Base-by-base conservation (phyloP, 805 yeast species). In the Saccharomycopsis babjevae region DNA sequence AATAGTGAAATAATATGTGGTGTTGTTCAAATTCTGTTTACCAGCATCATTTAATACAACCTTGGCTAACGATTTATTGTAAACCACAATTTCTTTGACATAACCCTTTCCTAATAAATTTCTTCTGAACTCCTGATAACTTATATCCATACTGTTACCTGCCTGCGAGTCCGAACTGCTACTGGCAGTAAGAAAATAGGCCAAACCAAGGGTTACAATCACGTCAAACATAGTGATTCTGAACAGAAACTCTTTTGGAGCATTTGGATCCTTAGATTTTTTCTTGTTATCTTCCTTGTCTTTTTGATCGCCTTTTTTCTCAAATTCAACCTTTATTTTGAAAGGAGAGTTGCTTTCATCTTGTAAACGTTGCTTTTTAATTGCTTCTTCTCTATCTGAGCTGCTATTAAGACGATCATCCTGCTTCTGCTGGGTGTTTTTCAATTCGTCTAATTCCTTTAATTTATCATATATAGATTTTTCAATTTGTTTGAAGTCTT, bases 51-150 rank as follows among this genome's bases (percentile, higher is more conserved):
- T 83, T 62, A 89, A 75, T 20, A 82, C 84, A 1, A 93, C 88
- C 59, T 85, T 80, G 7, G 90, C 99, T 56, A 79, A 79, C 13
- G 82, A 76, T 67, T 87, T 86, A 75, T 94, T 93, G 36, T 89
- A 83, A 7, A 94, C 92, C 20, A 83, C 73, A 58, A 94, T 76
- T 65, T 81, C 83, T 56, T 83, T 79, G 15, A 94, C 99, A 52
- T 83, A 78, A 5, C 91, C 91, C 67, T 84, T 88, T 64, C 86
- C 88, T 63, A 94, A 77, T 68, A 85, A 85, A 56, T 84, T 78
- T 5, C 85, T 77, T 50, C 89, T 81, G 75, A 94, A 93, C 69
- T 93, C 96, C 75, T 94, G 98, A 86, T 91, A 94, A 1, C 97
- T 84, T 62, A 93, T 77, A 68, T 89, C 91, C 46, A 25, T 55